phyloP scores from a whole-genome alignment of 73 alveolate species.

The Symbiodinium natans region DNA sequence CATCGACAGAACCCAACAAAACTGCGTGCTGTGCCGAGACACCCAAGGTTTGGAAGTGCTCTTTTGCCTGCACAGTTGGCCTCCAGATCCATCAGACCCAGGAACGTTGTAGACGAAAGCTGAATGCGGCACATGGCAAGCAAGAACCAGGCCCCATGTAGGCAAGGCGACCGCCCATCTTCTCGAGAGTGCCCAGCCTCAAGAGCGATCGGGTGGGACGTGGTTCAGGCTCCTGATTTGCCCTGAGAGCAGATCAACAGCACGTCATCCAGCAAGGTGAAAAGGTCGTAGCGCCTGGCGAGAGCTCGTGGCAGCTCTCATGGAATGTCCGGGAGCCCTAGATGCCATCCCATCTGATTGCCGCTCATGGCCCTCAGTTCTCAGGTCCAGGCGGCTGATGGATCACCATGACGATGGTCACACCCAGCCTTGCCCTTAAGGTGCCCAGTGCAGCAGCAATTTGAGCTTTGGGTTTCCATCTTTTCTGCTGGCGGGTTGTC shows the following conservation, averaged over 20 bases:
- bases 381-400: conserved; percentile 50
- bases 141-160: not conserved
- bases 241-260: not conserved
- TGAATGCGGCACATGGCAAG: not conserved
- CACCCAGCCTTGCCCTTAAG: conserved; percentile 69
- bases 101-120: not conserved
- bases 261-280: conserved; percentile 73
- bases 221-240: not conserved
- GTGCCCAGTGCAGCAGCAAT: not conserved
- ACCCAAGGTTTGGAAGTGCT: not conserved
- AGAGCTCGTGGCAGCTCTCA: not conserved
- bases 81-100: not conserved
- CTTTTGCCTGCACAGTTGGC: conserved; percentile 5
- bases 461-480: not conserved
- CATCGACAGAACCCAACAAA: not conserved
- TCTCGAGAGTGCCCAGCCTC: conserved; percentile 7
- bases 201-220: not conserved
- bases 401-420: conserved; percentile 81
- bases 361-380: not conserved
- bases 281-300: conserved; percentile 57
- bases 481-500: not conserved
- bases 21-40: not conserved
- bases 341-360: not conserved
- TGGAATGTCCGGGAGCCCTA: not conserved
- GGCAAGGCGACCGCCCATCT: conserved; percentile 14